A percentile compares a stretch with the other conserved stretches of the same genome.
phyloP scores from a whole-genome alignment of 164 flowering plant species.

The Paratinospora sagittata region DNA sequence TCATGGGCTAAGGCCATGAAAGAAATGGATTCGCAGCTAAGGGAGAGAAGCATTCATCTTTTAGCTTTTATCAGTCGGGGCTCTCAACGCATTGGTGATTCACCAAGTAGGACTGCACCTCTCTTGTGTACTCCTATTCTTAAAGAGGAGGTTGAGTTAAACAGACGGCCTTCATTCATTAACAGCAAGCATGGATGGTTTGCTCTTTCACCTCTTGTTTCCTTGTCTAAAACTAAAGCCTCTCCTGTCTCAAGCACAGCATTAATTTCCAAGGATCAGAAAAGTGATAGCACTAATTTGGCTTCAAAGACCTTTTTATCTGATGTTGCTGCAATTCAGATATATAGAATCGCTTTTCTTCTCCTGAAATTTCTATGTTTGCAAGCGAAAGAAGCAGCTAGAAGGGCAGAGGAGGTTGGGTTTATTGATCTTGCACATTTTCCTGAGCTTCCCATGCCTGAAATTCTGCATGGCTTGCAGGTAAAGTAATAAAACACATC shows the following conservation, averaged over 20 bases:
- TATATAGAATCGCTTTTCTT: constrained; percentile 67
- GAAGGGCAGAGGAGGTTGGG: constrained; percentile 79
- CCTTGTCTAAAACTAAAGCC: constrained; percentile 29
- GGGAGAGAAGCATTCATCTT: constrained; percentile 85
- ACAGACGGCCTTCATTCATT: constrained; percentile 49
- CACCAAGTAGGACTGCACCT: constrained; percentile 37
- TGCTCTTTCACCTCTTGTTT: constrained; percentile 50
- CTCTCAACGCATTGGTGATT: constrained; percentile 51
- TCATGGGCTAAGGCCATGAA: constrained; percentile 70
- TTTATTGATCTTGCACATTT: constrained; percentile 78
- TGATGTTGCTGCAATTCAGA: constrained; percentile 57
- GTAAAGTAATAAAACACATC: constrained; percentile 27
- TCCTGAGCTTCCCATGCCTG: constrained; percentile 98
- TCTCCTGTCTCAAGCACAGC: constrained; percentile 29
- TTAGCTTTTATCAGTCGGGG: constrained; percentile 82
- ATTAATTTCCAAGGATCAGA: constrained; percentile 36
- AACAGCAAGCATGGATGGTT: constrained; percentile 86
- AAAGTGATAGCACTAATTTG: constrained; percentile 17
- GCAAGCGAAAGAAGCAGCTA: constrained; percentile 78
- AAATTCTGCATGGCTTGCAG: constrained; percentile 90
- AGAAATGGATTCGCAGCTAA: constrained; percentile 57
- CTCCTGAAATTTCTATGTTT: constrained; percentile 64
- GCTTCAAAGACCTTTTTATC: constrained; percentile 46
- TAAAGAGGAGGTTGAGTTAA: constrained; percentile 58
- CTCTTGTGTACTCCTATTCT: constrained; percentile 53